phyloP scores from a whole-genome alignment of 2,329 filamentous ascomycete genomes.

The Fragosphaeria purpurea region DNA sequence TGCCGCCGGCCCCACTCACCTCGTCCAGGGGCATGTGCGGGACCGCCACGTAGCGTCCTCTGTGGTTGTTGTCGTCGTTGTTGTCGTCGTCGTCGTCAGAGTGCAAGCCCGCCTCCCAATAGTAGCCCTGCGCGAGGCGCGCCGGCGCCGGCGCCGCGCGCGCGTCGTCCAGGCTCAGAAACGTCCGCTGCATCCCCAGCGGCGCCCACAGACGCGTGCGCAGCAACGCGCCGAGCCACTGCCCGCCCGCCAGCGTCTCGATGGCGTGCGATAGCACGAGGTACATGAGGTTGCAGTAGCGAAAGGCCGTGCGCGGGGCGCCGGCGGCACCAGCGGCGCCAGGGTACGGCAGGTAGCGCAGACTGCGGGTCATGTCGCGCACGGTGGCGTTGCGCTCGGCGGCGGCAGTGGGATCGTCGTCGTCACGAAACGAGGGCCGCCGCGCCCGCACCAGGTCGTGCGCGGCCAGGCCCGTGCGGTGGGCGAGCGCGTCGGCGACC shows the following conservation, averaged over 20 bases:
- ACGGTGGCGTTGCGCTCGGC: slow-evolving; percentile 24
- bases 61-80: slow-evolving; percentile 17
- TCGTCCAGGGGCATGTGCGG: slow-evolving; percentile 20
- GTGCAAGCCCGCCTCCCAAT: slow-evolving; percentile 14
- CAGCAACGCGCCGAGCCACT: slow-evolving; percentile 29
- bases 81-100: no score
- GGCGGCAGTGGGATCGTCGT: slow-evolving; percentile 14
- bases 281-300: slow-evolving; percentile 46
- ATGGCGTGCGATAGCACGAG: slow-evolving; percentile 34
- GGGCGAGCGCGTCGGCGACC: slow-evolving; percentile 42
- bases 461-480: slow-evolving; percentile 38
- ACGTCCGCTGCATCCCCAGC: slow-evolving; percentile 34
- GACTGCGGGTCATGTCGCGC: slow-evolving; percentile 25
- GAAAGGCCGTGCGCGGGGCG: slow-evolving; percentile 29
- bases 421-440: slow-evolving; percentile 7
- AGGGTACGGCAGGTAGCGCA: slow-evolving; percentile 32
- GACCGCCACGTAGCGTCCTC: slow-evolving; percentile 15
- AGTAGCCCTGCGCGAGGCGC: slow-evolving; percentile 32
- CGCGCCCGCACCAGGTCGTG: slow-evolving; percentile 26
- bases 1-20: slow-evolving; percentile 29
- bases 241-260: slow-evolving; percentile 27
- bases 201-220: slow-evolving; percentile 31
- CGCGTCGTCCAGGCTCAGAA: slow-evolving; percentile 22
- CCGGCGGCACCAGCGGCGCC: slow-evolving; percentile 17
- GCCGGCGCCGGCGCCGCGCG: slow-evolving; percentile 16